These are phyloP conservation scores for Codiaeum variegatum DNA, from an alignment of 441 rosid species.

Conservation along the genomic window DNA sequence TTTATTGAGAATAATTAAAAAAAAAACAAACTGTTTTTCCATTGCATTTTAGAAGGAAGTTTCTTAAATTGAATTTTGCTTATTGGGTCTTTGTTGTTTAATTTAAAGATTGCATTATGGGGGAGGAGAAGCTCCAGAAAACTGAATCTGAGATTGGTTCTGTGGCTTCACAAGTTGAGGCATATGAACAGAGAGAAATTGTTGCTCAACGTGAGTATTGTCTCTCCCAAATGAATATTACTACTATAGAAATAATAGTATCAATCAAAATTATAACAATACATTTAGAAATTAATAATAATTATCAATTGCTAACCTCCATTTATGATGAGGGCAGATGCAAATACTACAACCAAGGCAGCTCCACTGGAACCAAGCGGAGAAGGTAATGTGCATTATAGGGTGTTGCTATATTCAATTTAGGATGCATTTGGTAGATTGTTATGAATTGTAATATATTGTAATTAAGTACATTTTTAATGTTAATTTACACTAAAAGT, in stretches of 20 bases:
- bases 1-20: too few species aligned
- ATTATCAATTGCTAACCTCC: background rate
- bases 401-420: too few species aligned
- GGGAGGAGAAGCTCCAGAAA: constrained; percentile 26
- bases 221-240: background rate
- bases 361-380: constrained; percentile 16
- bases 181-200: constrained; percentile 13
- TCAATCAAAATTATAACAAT: background rate
- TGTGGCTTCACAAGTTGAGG: constrained; percentile 10
- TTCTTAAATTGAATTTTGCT: background rate
- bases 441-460: too few species aligned
- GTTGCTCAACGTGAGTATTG: constrained; percentile 19
- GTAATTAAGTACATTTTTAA: too few species aligned
- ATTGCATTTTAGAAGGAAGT: background rate
- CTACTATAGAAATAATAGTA: background rate
- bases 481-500: too few species aligned
- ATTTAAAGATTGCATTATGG: constrained; percentile 32
- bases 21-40: background rate
- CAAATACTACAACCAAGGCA: constrained; percentile 18
- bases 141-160: constrained; percentile 17
- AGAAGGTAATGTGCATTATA: constrained; percentile 31
- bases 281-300: background rate
- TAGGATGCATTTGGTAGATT: too few species aligned
- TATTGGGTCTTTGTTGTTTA: constrained; percentile 21
- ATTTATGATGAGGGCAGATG: constrained; percentile 24